These are phyloP conservation scores for Phialocephala subalpina DNA, from an alignment of 2,329 filamentous ascomycete species.

Conservation along the genomic window DNA sequence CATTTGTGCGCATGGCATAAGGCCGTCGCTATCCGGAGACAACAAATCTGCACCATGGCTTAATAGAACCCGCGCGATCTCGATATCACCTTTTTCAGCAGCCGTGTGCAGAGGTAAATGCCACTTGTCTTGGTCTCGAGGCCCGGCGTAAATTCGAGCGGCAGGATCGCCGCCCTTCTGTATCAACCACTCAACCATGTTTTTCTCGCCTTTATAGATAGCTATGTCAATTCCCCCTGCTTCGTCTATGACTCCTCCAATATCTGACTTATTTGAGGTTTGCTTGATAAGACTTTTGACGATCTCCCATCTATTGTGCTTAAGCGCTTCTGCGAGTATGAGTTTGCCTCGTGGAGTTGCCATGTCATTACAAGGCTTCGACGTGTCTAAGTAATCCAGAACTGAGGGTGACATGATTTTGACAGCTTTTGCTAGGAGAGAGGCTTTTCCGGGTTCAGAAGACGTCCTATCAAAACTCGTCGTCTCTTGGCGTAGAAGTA, in stretches of 20 bases:
- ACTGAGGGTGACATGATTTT: not conserved
- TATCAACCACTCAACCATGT: not conserved
- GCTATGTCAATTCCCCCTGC: not conserved
- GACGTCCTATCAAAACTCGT: not conserved
- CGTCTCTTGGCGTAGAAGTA: not conserved
- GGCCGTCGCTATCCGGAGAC: not conserved
- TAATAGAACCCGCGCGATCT: not conserved
- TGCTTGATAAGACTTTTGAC: not conserved
- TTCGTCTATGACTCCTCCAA: conserved; percentile 1
- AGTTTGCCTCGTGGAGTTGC: not conserved
- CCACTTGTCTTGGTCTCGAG: not conserved
- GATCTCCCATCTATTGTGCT: not conserved
- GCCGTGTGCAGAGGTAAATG: not conserved
- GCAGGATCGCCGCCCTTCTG: not conserved
- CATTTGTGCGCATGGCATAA: not conserved
- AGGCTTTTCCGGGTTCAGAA: not conserved
- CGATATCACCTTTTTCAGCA: not conserved
- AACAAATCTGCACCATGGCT: conserved; percentile 2
- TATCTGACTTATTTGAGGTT: not conserved
- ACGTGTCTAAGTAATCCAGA: not conserved
- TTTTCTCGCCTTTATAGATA: not conserved
- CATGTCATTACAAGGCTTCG: not conserved
- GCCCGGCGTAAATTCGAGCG: not conserved
- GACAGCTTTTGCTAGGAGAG: not conserved
- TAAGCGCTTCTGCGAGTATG: not conserved